Conservation (phyloP, 805 yeast genomes). For the Kodamaea neixiangensis region DNA sequence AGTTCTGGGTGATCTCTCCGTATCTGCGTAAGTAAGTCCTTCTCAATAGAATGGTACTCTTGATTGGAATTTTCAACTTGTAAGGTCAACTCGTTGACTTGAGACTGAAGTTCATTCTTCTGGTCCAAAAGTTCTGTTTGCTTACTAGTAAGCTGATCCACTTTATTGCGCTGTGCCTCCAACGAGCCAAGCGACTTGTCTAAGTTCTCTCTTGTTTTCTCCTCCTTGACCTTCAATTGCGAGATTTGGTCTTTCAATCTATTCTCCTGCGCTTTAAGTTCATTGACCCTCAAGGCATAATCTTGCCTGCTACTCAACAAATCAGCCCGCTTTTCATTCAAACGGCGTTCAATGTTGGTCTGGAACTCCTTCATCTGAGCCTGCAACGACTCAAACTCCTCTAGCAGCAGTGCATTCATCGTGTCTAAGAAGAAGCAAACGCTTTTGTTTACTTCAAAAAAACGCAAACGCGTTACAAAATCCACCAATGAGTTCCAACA, state of each 20-base stretch:
- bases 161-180: conserved; percentile 35
- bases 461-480: conserved; percentile 1
- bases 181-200: conserved; percentile 23
- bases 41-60: conserved; percentile 33
- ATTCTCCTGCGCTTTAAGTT: conserved; percentile 30
- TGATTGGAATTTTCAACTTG: conserved; percentile 31
- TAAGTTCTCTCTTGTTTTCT: conserved; percentile 29
- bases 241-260: conserved; percentile 33
- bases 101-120: conserved; percentile 25
- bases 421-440: background rate
- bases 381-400: conserved; percentile 39
- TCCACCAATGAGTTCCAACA: background rate
- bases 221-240: conserved; percentile 26
- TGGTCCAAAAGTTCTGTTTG: conserved; percentile 35
- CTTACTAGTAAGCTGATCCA: conserved; percentile 35
- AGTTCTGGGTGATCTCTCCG: conserved; percentile 54
- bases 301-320: conserved; percentile 36
- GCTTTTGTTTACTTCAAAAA: conserved; percentile 4
- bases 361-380: conserved; percentile 41
- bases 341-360: conserved; percentile 34
- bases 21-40: conserved; percentile 44
- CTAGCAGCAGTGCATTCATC: conserved; percentile 17
- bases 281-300: conserved; percentile 31
- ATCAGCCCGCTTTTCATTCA: conserved; percentile 33
- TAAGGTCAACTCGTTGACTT: conserved; percentile 32